These are phyloP conservation scores for Smallanthus sonchifolius DNA, from an alignment of 129 eudicot genomes.

Conservation along the genomic window DNA sequence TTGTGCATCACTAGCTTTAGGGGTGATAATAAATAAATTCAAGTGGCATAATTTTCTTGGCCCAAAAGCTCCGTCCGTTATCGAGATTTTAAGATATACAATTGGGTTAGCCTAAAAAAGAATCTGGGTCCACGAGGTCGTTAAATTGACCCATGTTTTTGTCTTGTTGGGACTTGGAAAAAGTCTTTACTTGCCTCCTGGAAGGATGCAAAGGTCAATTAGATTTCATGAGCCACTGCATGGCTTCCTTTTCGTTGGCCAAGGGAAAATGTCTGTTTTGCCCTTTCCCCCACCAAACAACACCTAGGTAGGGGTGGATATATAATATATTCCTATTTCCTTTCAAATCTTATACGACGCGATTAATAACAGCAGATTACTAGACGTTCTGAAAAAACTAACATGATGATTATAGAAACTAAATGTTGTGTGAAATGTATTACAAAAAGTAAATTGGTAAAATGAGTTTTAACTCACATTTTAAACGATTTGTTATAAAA, in stretches of 20 bases:
- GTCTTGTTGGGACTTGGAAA: background rate
- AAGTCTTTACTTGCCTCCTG: conserved; percentile 23
- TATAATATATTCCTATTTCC: too few species aligned
- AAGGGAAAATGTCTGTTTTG: conserved; percentile 1
- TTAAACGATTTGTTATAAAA: background rate
- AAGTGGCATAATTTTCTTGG: conserved; percentile 2
- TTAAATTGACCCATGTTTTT: conserved; percentile 19
- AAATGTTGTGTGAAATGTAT: too few species aligned
- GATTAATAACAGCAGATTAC: too few species aligned
- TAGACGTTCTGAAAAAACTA: too few species aligned
- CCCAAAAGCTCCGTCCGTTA: conserved; percentile 6
- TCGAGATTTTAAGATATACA: background rate
- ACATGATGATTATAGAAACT: too few species aligned
- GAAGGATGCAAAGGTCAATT: conserved; percentile 35
- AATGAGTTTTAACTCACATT: too few species aligned
- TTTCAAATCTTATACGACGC: too few species aligned
- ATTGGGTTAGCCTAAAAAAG: conserved; percentile 9
- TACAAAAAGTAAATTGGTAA: too few species aligned
- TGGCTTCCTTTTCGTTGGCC: background rate
- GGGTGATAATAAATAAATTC: background rate
- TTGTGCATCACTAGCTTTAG: too few species aligned
- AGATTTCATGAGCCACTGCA: conserved; percentile 19
- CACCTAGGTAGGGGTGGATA: conserved; percentile 11
- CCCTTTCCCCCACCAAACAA: background rate
- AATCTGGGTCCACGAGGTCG: conserved; percentile 25